Percentiles rank a stretch among this genome's conserved stretches.
These are phyloP conservation scores for Penicillium sp. DNA, from an alignment of 2,329 filamentous ascomycete genomes.

Conservation along the genomic window DNA sequence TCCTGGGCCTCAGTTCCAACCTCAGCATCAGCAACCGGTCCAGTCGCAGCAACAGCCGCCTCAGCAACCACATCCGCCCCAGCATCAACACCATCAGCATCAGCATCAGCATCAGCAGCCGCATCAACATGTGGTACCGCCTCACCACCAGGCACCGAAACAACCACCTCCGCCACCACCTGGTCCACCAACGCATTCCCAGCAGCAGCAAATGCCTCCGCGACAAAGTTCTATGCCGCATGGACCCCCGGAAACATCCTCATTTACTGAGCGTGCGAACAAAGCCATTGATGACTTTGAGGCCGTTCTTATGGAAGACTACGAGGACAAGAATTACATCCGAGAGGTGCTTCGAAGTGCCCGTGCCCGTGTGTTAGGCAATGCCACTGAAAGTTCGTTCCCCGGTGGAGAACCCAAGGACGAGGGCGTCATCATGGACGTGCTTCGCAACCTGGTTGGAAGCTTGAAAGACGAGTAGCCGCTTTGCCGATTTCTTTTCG, in stretches of 20 bases:
- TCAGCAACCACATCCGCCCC: conserved; percentile 22
- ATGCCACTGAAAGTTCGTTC: conserved; percentile 44
- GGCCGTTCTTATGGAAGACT: conserved; percentile 46
- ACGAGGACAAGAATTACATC: conserved; percentile 48
- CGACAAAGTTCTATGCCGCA: conserved; percentile 24
- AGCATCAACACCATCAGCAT: conserved; percentile 17
- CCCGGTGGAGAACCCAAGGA: conserved; percentile 46
- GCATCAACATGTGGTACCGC: conserved; percentile 8
- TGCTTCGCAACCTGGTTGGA: conserved; percentile 40
- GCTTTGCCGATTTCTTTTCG: neutral
- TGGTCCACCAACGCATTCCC: conserved; percentile 8
- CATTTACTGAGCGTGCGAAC: conserved; percentile 43
- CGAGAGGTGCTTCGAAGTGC: conserved; percentile 46
- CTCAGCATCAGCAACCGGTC: conserved; percentile 11
- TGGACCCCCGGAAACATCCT: conserved; percentile 31
- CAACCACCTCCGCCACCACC: conserved; percentile 23
- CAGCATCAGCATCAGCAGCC: conserved; percentile 22
- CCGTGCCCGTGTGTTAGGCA: conserved; percentile 41
- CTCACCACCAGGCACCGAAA: conserved; percentile 24
- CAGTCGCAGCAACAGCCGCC: conserved; percentile 24
- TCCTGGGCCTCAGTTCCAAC: conserved; percentile 16
- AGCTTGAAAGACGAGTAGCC: conserved; percentile 38
- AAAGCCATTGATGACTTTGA: conserved; percentile 49
- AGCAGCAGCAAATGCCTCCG: conserved; percentile 15
- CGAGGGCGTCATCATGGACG: conserved; percentile 45